Evolutionary conservation across 306 rosid genomes (phyloP).

Genomic region (Citrullus amarus): DNA sequence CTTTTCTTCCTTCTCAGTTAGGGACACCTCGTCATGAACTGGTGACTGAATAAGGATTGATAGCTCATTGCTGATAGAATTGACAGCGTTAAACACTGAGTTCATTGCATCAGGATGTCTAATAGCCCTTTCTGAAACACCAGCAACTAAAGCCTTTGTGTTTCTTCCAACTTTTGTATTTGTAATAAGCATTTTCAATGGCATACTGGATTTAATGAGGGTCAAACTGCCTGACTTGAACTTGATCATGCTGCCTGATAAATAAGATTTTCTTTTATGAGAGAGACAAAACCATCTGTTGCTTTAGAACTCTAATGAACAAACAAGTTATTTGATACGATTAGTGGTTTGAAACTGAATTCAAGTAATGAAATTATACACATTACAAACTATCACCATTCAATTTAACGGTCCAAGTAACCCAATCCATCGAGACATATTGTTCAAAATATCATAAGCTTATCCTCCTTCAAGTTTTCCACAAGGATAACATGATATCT

Average conservation of each 20-base stretch:
- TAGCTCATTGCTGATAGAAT: slow-evolving; percentile 75
- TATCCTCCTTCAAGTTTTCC: not conserved
- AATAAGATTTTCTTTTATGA: slow-evolving; percentile 13
- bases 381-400: not conserved
- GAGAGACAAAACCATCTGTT: not conserved
- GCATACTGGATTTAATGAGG: slow-evolving; percentile 37
- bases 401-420: not conserved
- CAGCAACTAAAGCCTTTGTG: slow-evolving; percentile 91
- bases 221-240: slow-evolving; percentile 65
- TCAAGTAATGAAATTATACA: not conserved
- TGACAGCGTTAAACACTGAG: slow-evolving; percentile 73
- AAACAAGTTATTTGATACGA: not conserved
- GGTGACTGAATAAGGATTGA: slow-evolving; percentile 55
- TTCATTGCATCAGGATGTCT: slow-evolving; percentile 78
- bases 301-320: not conserved
- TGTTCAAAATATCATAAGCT: not conserved
- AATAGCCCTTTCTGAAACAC: slow-evolving; percentile 72
- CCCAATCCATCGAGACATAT: not conserved
- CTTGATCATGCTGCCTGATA: slow-evolving; percentile 84
- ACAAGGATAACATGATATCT: not conserved
- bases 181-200: slow-evolving; percentile 92
- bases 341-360: not conserved
- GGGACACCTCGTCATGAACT: slow-evolving; percentile 34
- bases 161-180: slow-evolving; percentile 90
- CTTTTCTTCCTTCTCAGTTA: slow-evolving; percentile 68